phyloP scores from a whole-genome alignment of 768 basidiomycete species.

The Mycena epipterygia region DNA sequence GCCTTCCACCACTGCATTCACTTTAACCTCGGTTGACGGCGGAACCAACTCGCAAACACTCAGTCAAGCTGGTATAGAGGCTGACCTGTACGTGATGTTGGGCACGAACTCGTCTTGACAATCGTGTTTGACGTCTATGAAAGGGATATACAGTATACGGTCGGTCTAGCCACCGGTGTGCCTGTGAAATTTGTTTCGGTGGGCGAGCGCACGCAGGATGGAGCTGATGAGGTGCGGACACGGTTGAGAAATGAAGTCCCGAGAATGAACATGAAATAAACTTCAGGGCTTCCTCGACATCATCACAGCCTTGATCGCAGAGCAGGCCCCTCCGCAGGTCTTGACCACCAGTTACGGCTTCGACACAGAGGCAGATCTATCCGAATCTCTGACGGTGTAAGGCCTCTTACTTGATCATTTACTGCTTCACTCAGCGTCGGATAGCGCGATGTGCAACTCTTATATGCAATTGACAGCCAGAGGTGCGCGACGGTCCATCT shows the following conservation, averaged over 20 bases:
- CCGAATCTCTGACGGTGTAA: conserved; percentile 28
- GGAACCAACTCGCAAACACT: not conserved
- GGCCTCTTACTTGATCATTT: not conserved
- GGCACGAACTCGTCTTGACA: not conserved
- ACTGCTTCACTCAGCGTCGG: not conserved
- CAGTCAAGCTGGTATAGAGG: not conserved
- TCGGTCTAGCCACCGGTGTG: not conserved
- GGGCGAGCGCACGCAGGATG: not conserved
- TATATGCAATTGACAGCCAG: conserved; percentile 57
- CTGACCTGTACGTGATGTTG: not conserved
- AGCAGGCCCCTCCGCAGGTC: conserved; percentile 50
- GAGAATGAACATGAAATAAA: not conserved
- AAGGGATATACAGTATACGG: not conserved
- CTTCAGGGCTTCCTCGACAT: conserved; percentile 32
- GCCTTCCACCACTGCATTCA: not conserved
- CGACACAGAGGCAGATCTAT: conserved; percentile 57
- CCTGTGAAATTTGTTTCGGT: not conserved
- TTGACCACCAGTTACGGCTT: conserved; percentile 66
- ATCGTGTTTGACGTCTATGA: not conserved
- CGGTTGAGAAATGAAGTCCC: not conserved
- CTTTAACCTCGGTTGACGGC: not conserved
- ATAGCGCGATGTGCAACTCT: conserved; percentile 32
- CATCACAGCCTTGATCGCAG: conserved; percentile 21
- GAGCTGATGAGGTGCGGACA: not conserved
- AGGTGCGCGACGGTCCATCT: conserved; percentile 45